A percentile compares a stretch with the other conserved stretches of the same genome.
Evolutionary conservation across 2,329 filamentous ascomycete genomes (phyloP).

Genomic region (Stachybotrys chlorohalonatus): DNA sequence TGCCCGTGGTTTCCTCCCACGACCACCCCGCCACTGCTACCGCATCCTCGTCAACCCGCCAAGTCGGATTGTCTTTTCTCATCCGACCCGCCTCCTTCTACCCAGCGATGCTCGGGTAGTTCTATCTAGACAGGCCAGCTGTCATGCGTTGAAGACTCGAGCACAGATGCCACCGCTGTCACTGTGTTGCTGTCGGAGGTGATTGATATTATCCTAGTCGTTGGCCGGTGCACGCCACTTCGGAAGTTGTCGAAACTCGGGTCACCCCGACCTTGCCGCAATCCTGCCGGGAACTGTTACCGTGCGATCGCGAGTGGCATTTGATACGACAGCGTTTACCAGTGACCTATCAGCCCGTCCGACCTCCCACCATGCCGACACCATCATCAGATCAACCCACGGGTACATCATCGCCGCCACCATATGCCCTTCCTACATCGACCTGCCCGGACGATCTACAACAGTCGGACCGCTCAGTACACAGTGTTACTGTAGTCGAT

Average conservation of each 20-base stretch:
- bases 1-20: too few relatives aligned
- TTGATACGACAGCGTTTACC: slow-evolving; percentile 5
- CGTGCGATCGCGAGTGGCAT: slow-evolving; percentile 4
- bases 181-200: background rate
- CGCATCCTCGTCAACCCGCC: background rate
- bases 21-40: background rate
- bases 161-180: background rate
- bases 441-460: slow-evolving; percentile 34
- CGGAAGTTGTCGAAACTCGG: background rate
- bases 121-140: background rate
- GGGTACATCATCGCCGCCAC: slow-evolving; percentile 26
- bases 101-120: background rate
- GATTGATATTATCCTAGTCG: background rate
- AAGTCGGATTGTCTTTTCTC: background rate
- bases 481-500: slow-evolving; percentile 2
- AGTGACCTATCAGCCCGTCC: slow-evolving; percentile 9
- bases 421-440: slow-evolving; percentile 27
- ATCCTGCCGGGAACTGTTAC: background rate
- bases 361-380: slow-evolving; percentile 30
- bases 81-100: background rate
- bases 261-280: background rate
- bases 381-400: slow-evolving; percentile 33
- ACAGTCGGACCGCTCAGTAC: slow-evolving; percentile 11
- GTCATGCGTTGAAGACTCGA: background rate
- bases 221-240: background rate